These are phyloP conservation scores for Thielaviopsis musarum DNA, from an alignment of 2,329 filamentous ascomycete species.

Conservation along the genomic window DNA sequence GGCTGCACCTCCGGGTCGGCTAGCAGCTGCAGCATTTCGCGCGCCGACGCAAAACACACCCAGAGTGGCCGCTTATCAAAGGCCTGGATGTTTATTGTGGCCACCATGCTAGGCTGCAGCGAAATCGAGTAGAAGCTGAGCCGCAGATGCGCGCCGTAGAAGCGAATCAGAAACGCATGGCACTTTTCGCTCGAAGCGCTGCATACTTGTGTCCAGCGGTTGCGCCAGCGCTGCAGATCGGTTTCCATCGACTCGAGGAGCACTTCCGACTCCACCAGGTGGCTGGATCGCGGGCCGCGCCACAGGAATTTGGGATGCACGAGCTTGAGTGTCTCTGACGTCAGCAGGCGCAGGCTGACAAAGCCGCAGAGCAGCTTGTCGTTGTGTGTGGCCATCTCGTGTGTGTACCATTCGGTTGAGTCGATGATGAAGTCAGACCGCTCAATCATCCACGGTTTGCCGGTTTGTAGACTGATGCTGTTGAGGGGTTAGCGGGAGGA, in stretches of 20 bases:
- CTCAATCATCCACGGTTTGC: constrained; percentile 27
- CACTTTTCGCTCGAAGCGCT: constrained; percentile 15
- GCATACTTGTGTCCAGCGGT: constrained; percentile 13
- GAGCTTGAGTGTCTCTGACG: constrained; percentile 18
- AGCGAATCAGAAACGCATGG: constrained; percentile 22
- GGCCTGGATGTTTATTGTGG: constrained; percentile 13
- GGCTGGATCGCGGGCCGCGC: constrained; percentile 11
- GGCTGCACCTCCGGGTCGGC: constrained; percentile 15
- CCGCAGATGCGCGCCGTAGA: constrained; percentile 23
- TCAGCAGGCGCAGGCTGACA: constrained; percentile 21
- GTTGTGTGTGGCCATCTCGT: constrained; percentile 17
- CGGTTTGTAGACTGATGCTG: constrained; percentile 25
- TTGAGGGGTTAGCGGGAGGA: neutral
- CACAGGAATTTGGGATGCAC: constrained; percentile 14
- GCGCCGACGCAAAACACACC: constrained; percentile 20
- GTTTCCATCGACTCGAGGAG: constrained; percentile 15
- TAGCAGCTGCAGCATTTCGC: constrained; percentile 20
- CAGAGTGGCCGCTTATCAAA: constrained; percentile 17
- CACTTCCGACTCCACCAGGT: constrained; percentile 14
- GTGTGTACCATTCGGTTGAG: constrained; percentile 21
- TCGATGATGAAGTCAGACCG: constrained; percentile 21
- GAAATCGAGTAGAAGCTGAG: constrained; percentile 22
- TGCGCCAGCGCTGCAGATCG: constrained; percentile 16
- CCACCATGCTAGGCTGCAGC: constrained; percentile 19
- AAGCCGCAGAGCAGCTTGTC: constrained; percentile 23